Evolutionary conservation across 2,329 filamentous ascomycete species (phyloP), one percentile per base, ranked within the genome.

Genomic region (Botrytis pseudocinerea): DNA sequence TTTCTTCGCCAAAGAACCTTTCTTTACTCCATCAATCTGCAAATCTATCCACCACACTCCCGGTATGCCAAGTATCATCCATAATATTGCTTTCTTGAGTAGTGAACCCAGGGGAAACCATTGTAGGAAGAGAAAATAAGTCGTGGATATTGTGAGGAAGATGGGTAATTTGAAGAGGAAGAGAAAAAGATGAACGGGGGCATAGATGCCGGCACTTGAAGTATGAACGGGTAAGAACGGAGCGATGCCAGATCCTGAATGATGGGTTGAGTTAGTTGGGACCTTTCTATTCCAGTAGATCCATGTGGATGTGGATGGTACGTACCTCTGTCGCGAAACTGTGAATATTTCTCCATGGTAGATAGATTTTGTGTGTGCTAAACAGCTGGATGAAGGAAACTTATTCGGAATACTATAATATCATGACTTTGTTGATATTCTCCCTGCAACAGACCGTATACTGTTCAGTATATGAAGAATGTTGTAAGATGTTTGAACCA

Each of bases 1-100:
- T 78, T 94, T 91, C 79, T 92, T 91, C 64, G 92, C 91, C 46
- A 97, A 86, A 40, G 92, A 95, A 84, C 96, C 96, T 84, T 94
- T 93, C 83, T 93, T 95, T 71, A 99, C 96, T 73, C 95, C 95
- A 82, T 99, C 96, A 77, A 99, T 93, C 82, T 98, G 95, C n/a
- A 99, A 85, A 83, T 99, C 96, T 73, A 98, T 91, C 95, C 95
- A 98, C 94, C 95, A 98, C 73, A 99, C 93, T 42, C 96, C 95
- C 0, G 95, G 94, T 74, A 97, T 92, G 54, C 90, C 92, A 78
- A 99, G 88, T 76, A 98, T 88, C 74, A 90, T 88, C 95, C 96
- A 98, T 70, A 98, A 84, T 66, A 94, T 89, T 20, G 93, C 89
- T 83, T 98, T 98, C 80, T 94, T 94, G 61, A 90, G 83, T 48